Evolutionary conservation across 2,329 filamentous ascomycete species (phyloP), one percentile per base, ranked within the genome.

Genomic region (Aspergillus aculeatinus): DNA sequence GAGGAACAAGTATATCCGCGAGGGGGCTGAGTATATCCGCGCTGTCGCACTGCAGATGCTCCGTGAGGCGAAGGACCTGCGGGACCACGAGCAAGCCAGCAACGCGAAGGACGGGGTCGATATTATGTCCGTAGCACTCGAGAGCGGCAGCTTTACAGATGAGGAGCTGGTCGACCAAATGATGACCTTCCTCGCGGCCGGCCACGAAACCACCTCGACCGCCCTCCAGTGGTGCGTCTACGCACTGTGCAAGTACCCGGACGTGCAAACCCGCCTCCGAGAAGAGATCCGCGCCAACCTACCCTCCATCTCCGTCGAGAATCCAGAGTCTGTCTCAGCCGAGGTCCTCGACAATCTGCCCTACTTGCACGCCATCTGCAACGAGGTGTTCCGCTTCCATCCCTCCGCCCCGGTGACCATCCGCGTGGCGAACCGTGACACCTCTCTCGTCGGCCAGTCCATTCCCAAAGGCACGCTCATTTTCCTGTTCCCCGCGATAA

Each of bases 151-250:
- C 5, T 95, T 96, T 76, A 84, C 79, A 12, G 90, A 95, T 63
- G 89, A 92, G 52, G 87, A 91, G 61, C 84, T 96, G n/a, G 85
- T 92, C 39, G 89, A 95, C 73, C 92, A 96, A 76, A 84, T 95
- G 72, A 95, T 96, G 90, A 96, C 91, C 0, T 95, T 96, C 79
- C 84, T 96, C 5, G 89, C 89, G 0, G 92, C 92, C 0, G 89
- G 88, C 23, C 91, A 94, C 73, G 90, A 94, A 76, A 94, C 91
- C 1, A 93, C 90, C 0, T 86, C 91, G 1, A 84, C 87, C 1
- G 83, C 90, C 19, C 81, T 95, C 71, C 89, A 87, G n/a, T 94
- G 90, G 89, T 84, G 88, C 3, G 76, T 87, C 7, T 90, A 92
- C 70, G 78, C 88, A 48, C 83, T 95, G n/a, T 85, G 85, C 66